Evolutionary conservation across 805 yeast species (phyloP), one percentile per base, ranked within the genome.

Genomic region (Yarrowia deformans): DNA sequence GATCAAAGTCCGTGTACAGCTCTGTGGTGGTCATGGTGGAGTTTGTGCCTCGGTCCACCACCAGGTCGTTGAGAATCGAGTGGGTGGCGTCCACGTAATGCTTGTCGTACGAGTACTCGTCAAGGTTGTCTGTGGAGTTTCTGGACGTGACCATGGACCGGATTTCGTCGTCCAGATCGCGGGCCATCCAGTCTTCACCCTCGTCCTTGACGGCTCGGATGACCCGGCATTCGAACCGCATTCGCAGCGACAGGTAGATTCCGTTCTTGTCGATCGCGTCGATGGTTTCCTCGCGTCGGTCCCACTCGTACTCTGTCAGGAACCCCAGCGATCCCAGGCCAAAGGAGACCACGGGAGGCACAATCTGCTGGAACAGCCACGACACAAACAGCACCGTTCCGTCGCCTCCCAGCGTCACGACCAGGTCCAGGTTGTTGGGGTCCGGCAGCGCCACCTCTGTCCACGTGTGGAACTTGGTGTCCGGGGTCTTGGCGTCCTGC

Each of bases 341-440:
- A 78, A 93, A 94, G 19, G 96, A 87, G 72, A 95, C 82, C 1
- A 94, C 91, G 0, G 99, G 99, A 0, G 99, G 99, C 1, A 93
- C 97, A 61, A 85, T 84, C 69, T 84, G 81, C 79, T 90, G 96
- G 78, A 95, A 95, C 49, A 93, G 81, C 69, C 95, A 89, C 1
- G 97, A 92, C 0, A 94, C 94, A 74, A 90, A 90, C 10, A 94
- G 81, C 60, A 94, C 97, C 0, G 99, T 95, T 9, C 99, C 98
- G 76, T 95, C 99, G 18, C 99, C 99, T 32, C 99, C 99, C 9
- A 95, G 81, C 87, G 91, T 86, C 23, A 88, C 82, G 0, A 88
- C 83, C 69, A 88, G 78, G 74, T 88, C 91, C 72, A 82, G 83
- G 13, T 60, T 60, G 66, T 60, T 60, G 87, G 1, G 93, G 88